phyloP scores from a whole-genome alignment of 108 stramenopile species.

The Stephanodiscus minutulus region DNA sequence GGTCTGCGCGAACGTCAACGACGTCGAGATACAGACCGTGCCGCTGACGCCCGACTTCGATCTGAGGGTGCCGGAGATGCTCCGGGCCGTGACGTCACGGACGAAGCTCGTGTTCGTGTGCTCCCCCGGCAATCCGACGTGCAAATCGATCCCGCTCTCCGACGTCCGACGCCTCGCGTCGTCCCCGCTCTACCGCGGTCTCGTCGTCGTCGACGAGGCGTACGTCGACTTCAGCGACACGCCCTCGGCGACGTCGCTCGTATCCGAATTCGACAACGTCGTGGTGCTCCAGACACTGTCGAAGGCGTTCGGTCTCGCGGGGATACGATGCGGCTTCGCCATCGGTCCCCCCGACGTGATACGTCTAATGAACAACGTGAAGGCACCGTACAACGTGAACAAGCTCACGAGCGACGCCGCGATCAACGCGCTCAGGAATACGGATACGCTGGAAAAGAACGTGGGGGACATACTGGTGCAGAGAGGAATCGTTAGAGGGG shows the following conservation, averaged over 20 bases:
- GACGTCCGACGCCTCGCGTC: constrained; percentile 71
- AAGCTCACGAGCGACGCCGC: constrained; percentile 84
- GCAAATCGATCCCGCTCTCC: constrained; percentile 80
- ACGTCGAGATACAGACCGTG: constrained; percentile 75
- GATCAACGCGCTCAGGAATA: constrained; percentile 72
- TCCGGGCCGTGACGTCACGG: constrained; percentile 66
- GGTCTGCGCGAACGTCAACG: constrained; percentile 95
- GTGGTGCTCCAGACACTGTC: constrained; percentile 94
- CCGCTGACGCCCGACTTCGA: constrained; percentile 85
- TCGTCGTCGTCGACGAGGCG: constrained; percentile 96
- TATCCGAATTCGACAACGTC: constrained; percentile 74
- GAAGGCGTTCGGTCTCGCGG: constrained; percentile 97
- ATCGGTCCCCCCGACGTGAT: constrained; percentile 87
- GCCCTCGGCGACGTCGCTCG: constrained; percentile 48
- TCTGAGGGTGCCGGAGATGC: constrained; percentile 66
- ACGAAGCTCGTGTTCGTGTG: constrained; percentile 92
- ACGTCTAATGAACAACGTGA: constrained; percentile 95
- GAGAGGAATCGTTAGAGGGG: constrained; percentile 57
- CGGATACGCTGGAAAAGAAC: constrained; percentile 59
- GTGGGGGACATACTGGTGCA: constrained; percentile 63
- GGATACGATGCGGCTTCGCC: constrained; percentile 94
- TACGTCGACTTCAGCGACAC: constrained; percentile 86
- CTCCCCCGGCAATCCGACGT: constrained; percentile 95
- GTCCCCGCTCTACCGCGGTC: constrained; percentile 52
- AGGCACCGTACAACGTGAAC: constrained; percentile 97